Percentiles rank a stretch among this genome's conserved stretches.
phyloP scores from a whole-genome alignment of 306 rosid species.

The cucumber (Cucumis sativus) region Cucumber_9930_V3 NC_026657.2:12682001-12682500 shows the following conservation, averaged over 20 bases:
- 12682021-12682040: slow-evolving; percentile 74
- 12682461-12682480: slow-evolving; percentile 8
- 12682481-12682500: background rate
- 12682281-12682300: slow-evolving; percentile 38
- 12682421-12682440: background rate
- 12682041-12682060: slow-evolving; percentile 56
- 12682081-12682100: slow-evolving; percentile 36
- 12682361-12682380: slow-evolving; percentile 21
- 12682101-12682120: slow-evolving; percentile 59
- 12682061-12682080: slow-evolving; percentile 47
- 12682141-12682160: slow-evolving; percentile 55
- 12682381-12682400: background rate
- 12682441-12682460: background rate
- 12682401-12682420: background rate
- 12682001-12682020: slow-evolving; percentile 35
- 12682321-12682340: slow-evolving; percentile 45
- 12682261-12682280: slow-evolving; percentile 36
- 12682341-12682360: slow-evolving; percentile 56
- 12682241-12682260: slow-evolving; percentile 63
- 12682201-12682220: slow-evolving; percentile 10
- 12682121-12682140: slow-evolving; percentile 62
- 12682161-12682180: slow-evolving; percentile 5
- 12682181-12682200: background rate
- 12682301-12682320: slow-evolving; percentile 49
- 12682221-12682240: slow-evolving; percentile 21